Evolutionary conservation across 192 early-diverging fungal genomes (phyloP), one percentile per base, ranked within the genome.

Genomic region (Coemansia aciculifera): DNA sequence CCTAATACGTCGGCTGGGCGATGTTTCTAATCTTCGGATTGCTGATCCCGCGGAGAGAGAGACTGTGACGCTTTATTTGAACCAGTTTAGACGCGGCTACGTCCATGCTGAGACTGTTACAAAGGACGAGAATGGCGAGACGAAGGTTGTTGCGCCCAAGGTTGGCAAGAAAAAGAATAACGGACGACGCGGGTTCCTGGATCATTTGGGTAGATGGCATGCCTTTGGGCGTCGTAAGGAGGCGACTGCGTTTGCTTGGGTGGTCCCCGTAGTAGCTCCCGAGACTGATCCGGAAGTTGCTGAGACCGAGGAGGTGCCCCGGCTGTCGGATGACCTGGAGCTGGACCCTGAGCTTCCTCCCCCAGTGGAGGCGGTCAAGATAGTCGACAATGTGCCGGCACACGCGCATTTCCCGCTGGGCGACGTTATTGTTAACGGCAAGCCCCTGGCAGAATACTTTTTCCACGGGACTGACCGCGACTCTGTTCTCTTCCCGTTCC

Each of bases 171-270:
- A 77, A 23, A 80, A 61, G 51, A 76, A 39, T 7, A 68, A 40
- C 13, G 59, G 64, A 52, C 71, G 71, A 34, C 68, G 79, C 39
- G 77, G 77, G 3, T 72, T 88, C 27, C 39, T 19, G 68, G 94
- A 96, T 70, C 81, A 89, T 36, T 66, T 87, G 57, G 92, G 93
- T 7, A 82, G 94, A 39, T 87, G 90, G 27, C 89, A 87, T 75
- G 90, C 92, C 0, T 78, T 83, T 21, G 96, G 91, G 4, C 85
- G 88, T 38, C 88, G 94, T 65, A 98, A 98, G 86, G 86, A 90
- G 60, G 89, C 94, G 2, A 79, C 68, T 6, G 94, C 93, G 5
- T 86, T 85, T 43, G 90, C 86, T 31, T 96, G 87, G 87, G 62
- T 95, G 1, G 88, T 94, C 1, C 78, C 78, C 0, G 67, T 81